Conservation (phyloP, 2,329 filamentous ascomycete species). For the Beauveria pseudobassiana region DNA sequence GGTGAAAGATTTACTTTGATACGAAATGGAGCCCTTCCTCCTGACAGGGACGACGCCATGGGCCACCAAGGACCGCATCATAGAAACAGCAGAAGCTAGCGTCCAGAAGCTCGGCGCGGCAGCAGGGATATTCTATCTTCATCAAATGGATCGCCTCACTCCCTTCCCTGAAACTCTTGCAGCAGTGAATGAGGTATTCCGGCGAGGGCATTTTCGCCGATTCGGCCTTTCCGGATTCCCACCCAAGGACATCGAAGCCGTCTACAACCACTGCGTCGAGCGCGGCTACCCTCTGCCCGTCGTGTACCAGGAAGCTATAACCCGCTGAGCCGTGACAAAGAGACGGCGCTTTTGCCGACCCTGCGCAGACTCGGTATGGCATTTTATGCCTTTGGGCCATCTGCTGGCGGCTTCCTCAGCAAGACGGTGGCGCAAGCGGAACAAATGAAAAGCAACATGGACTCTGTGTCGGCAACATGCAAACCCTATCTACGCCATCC, state of each 20-base stretch:
- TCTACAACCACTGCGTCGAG: slow-evolving; percentile 11
- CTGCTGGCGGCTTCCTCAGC: slow-evolving; percentile 14
- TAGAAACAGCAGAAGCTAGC: slow-evolving; percentile 12
- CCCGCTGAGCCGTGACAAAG: slow-evolving; percentile 12
- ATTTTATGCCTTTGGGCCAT: slow-evolving; percentile 15
- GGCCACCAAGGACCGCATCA: slow-evolving; percentile 11
- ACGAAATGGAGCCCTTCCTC: slow-evolving; percentile 16
- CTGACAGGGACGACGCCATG: slow-evolving; percentile 10
- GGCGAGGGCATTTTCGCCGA: slow-evolving; percentile 11
- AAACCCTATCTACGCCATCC: slow-evolving; percentile 10
- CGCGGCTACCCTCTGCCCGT: slow-evolving; percentile 9
- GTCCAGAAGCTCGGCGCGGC: slow-evolving; percentile 11
- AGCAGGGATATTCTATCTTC: slow-evolving; percentile 14
- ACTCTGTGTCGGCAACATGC: slow-evolving; percentile 11
- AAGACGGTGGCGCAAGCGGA: slow-evolving; percentile 13
- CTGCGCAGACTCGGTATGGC: slow-evolving; percentile 13
- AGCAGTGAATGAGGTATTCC: slow-evolving; percentile 12
- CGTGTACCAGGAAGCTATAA: slow-evolving; percentile 14
- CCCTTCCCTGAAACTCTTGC: slow-evolving; percentile 13
- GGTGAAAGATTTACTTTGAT: slow-evolving; percentile 13
- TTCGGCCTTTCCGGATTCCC: slow-evolving; percentile 15
- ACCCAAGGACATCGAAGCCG: slow-evolving; percentile 9
- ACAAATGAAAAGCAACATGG: neutral
- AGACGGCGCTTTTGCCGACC: slow-evolving; percentile 10
- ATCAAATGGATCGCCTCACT: slow-evolving; percentile 13